These are phyloP conservation scores for Hevea brasiliensis DNA, from an alignment of 345 rosid genomes.

Conservation along the genomic window DNA sequence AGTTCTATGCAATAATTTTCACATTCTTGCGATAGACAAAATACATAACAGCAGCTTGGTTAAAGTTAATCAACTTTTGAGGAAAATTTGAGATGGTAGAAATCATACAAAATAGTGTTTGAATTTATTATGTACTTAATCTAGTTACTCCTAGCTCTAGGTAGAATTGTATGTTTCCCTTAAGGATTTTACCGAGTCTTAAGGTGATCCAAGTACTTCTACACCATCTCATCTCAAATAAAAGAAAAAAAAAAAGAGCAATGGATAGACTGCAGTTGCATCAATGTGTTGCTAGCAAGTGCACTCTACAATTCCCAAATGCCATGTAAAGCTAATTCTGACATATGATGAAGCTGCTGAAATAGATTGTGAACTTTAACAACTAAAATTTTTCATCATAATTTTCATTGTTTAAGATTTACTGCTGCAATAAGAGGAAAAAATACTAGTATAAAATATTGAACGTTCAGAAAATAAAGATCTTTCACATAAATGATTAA, in stretches of 20 bases:
- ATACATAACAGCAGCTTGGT: background rate
- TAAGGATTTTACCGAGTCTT: background rate
- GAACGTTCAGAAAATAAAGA: too few relatives aligned
- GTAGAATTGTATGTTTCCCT: background rate
- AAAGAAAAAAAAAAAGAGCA: background rate
- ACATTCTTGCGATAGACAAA: background rate
- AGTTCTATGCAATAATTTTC: background rate
- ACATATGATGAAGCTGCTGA: too few relatives aligned
- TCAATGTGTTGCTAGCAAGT: background rate
- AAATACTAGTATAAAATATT: too few relatives aligned
- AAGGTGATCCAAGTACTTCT: background rate
- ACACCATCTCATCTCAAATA: background rate
- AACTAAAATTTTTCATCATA: too few relatives aligned
- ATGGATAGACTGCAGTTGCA: background rate
- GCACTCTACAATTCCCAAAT: background rate
- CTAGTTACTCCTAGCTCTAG: slow-evolving; percentile 2
- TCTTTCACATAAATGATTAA: too few relatives aligned
- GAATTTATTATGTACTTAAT: background rate
- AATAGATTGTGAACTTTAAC: too few relatives aligned
- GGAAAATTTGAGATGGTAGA: background rate
- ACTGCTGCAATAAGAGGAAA: too few relatives aligned
- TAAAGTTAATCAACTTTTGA: background rate
- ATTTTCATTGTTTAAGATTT: too few relatives aligned
- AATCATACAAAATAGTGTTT: too few relatives aligned
- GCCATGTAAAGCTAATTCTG: too few relatives aligned